Conservation (phyloP, 306 rosid species). For the Acacia crassicarpa region DNA sequence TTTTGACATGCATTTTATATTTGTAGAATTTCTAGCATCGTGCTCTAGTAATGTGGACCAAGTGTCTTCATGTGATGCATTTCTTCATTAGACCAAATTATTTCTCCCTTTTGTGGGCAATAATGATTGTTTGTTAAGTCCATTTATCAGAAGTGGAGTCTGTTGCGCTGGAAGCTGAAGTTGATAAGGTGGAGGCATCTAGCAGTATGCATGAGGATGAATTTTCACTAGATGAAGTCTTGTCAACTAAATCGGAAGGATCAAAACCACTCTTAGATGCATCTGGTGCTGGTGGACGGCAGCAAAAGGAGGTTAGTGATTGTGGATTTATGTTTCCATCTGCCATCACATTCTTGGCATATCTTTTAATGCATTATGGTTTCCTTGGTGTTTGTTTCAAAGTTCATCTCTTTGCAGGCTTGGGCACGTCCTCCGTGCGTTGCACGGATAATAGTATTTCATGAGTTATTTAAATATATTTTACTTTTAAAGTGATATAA, state of each 20-base stretch:
- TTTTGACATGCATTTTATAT: constrained; percentile 22
- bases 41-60: constrained; percentile 13
- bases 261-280: constrained; percentile 44
- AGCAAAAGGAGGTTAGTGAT: constrained; percentile 53
- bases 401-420: constrained; percentile 57
- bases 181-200: constrained; percentile 38
- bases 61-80: constrained; percentile 27
- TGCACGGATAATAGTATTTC: too few relatives aligned
- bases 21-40: constrained; percentile 11
- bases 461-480: too few relatives aligned
- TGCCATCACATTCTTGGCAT: constrained; percentile 12
- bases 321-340: constrained; percentile 23
- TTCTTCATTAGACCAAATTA: constrained; percentile 22
- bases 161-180: constrained; percentile 54
- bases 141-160: constrained; percentile 53
- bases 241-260: constrained; percentile 56
- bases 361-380: constrained; percentile 24
- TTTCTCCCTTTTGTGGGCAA: constrained; percentile 35
- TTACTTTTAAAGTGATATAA: too few relatives aligned
- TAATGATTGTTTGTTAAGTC: constrained; percentile 35
- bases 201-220: constrained; percentile 42
- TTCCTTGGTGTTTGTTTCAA: constrained; percentile 37
- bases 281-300: constrained; percentile 40
- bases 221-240: constrained; percentile 72
- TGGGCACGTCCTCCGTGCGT: constrained; percentile 76